Base-by-base conservation (phyloP, 2,329 filamentous ascomycete genomes). In the Ceratocystis diversiconidia region DNA sequence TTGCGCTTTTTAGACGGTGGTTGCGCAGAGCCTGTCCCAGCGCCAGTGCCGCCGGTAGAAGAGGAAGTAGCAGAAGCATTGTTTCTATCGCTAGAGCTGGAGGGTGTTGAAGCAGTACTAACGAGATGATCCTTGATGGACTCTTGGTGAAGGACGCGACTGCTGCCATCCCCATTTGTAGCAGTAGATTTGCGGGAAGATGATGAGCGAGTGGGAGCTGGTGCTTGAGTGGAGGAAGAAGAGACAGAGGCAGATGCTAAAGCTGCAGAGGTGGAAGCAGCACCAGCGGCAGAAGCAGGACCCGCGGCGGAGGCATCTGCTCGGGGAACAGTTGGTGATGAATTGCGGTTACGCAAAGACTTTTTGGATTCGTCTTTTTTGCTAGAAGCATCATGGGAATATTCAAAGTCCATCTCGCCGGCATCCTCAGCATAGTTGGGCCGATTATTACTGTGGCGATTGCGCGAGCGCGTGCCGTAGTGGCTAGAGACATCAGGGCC, bases 361-460 rank as follows among this genome's bases (percentile, higher is more conserved):
- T 86, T 87, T 73, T 85, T 84, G 64, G 77, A 66, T 68, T 84
- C 81, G 65, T 78, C 77, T 17, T 84, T 80, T 70, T 83, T 80
- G 72, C 80, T 79, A 70, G 82, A 41, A 41, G 36, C 76, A 64
- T 78, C 74, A 72, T 80, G 77, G 73, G 81, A 82, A 72, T 96
- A 92, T 74, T 91, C 90, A 73, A 81, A 76, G 67, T 97, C 94
- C 75, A 89, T 85, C 72, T 97, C 92, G 30, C 32, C 92, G 76
- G 84, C 89, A 76, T 92, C 89, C 77, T 99, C 94, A 62, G 94
- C 92, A 76, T 99, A 99, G 76, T 99, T 99, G 70, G 88, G 86
- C 70, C 94, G 88, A 71, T 88, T 82, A 70, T 82, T 85, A 72
- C 88, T 88, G 66, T 84, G 86, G 72, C 92, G 87, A 76, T 95